Conservation (phyloP, 352 stramenopile species). For the Phytophthora chlamydospora region DNA sequence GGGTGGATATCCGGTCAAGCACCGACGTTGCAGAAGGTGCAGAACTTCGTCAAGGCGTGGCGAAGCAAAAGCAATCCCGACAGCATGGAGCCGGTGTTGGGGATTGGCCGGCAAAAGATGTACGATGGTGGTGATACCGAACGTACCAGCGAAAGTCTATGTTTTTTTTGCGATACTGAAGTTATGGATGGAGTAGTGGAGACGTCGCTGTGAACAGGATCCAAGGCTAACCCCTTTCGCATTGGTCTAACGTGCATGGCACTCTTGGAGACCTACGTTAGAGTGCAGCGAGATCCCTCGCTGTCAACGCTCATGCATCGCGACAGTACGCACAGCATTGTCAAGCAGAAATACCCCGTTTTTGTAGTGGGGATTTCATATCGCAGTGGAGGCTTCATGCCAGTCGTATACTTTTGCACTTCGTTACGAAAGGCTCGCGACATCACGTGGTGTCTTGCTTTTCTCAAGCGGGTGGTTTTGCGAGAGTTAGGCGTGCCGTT, state of each 20-base stretch:
- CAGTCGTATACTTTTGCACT: too few species aligned
- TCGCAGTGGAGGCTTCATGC: too few species aligned
- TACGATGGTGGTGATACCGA: background rate
- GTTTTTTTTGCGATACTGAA: background rate
- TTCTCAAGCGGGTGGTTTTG: too few species aligned
- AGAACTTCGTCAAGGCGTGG: background rate
- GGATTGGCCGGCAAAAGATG: background rate
- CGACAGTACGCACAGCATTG: background rate
- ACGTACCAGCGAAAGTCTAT: background rate
- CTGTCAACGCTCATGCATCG: background rate
- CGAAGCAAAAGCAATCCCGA: background rate
- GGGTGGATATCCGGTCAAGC: background rate
- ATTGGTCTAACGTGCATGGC: background rate
- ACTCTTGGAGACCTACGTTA: background rate
- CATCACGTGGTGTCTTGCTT: too few species aligned
- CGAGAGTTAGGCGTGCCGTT: too few species aligned
- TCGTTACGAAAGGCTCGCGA: too few species aligned
- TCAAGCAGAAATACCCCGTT: conserved; percentile 1
- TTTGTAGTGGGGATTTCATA: background rate
- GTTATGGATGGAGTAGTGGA: background rate
- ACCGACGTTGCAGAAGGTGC: background rate
- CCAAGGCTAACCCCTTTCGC: background rate
- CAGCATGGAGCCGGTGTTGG: background rate
- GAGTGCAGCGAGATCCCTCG: background rate
- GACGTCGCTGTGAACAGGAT: background rate